Conservation (phyloP, 2,329 filamentous ascomycete species). For the Fusarium nurragi region DNA sequence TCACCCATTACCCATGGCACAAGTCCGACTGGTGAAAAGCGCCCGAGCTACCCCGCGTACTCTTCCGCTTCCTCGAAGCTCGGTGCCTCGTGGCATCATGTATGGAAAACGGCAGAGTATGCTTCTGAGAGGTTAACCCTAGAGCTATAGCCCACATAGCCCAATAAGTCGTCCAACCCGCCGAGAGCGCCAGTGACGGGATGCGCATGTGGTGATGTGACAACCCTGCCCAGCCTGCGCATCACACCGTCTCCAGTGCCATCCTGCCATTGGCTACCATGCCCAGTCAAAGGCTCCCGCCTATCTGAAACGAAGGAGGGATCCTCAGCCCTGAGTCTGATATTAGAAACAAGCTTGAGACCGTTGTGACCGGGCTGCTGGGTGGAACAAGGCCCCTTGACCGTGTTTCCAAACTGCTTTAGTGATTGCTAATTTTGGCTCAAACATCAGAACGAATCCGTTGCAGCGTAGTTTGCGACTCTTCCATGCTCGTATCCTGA, state of each 20-base stretch:
- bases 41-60: constrained; percentile 26
- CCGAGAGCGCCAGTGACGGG: constrained; percentile 43
- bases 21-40: constrained; percentile 24
- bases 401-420: constrained; percentile 31
- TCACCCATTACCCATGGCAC: constrained; percentile 20
- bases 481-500: constrained; percentile 16
- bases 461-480: neutral
- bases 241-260: constrained; percentile 41
- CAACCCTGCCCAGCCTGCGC: constrained; percentile 40
- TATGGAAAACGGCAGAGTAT: constrained; percentile 3
- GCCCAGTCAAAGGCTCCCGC: constrained; percentile 30
- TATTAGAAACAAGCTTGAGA: constrained; percentile 44
- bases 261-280: constrained; percentile 36
- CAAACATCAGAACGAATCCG: neutral
- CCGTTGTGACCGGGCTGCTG: constrained; percentile 35
- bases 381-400: constrained; percentile 35
- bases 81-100: constrained; percentile 26
- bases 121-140: constrained; percentile 15
- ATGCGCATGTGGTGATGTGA: constrained; percentile 45
- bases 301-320: constrained; percentile 41
- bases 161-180: constrained; percentile 30
- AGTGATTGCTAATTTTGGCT: constrained; percentile 42
- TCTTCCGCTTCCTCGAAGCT: constrained; percentile 5
- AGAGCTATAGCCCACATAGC: constrained; percentile 17
- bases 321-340: constrained; percentile 34